Percentiles rank a stretch among this genome's conserved stretches.
These are phyloP conservation scores for Rhododendron mucronatum DNA, from an alignment of 148 eudicot species.

Conservation along the genomic window DNA sequence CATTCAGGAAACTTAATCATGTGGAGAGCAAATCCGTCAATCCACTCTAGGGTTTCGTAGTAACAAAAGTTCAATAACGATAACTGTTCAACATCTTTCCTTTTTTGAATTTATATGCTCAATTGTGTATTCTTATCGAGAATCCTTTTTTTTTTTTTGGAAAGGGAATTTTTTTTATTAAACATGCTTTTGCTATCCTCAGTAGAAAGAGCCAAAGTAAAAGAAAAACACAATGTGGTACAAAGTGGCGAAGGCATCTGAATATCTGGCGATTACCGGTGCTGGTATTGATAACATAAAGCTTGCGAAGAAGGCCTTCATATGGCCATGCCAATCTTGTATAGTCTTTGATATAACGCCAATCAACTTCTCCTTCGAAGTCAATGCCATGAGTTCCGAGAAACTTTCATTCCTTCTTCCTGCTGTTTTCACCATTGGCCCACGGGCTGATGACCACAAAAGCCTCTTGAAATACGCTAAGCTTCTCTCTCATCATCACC, in stretches of 20 bases:
- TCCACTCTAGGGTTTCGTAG: not conserved
- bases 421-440: slow-evolving; percentile 6
- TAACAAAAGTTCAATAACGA: not conserved
- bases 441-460: not conserved
- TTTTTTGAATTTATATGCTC: not conserved
- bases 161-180: too few species aligned
- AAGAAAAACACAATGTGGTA: not conserved
- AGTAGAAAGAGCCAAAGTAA: not conserved
- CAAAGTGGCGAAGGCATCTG: not conserved
- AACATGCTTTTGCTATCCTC: not conserved
- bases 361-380: not conserved
- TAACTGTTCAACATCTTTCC: not conserved
- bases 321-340: not conserved
- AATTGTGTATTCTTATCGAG: too few species aligned
- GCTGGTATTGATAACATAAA: not conserved
- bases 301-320: not conserved
- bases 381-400: not conserved
- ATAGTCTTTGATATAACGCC: not conserved
- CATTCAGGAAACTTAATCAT: not conserved
- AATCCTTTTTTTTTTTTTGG: too few species aligned
- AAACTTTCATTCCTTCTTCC: slow-evolving; percentile 3
- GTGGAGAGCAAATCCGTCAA: not conserved
- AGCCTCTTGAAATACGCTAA: not conserved
- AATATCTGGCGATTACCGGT: not conserved
- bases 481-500: not conserved